Conservation (phyloP, 306 rosid genomes). For the Echinosophora koreensis region DNA sequence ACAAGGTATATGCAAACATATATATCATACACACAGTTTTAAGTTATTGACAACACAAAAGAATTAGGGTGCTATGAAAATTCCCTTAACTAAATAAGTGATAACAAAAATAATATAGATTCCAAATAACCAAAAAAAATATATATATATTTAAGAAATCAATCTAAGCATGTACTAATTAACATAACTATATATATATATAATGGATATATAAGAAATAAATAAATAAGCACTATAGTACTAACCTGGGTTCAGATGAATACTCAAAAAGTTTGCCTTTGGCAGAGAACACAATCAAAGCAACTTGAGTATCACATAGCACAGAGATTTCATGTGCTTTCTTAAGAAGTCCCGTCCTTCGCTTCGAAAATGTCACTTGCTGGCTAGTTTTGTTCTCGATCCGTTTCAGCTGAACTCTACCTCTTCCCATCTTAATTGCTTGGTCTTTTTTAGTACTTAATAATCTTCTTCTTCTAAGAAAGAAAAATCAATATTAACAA, state of each 20-base stretch:
- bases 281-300: conserved; percentile 77
- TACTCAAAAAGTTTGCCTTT: conserved; percentile 82
- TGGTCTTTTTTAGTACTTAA: not conserved
- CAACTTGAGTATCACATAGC: conserved; percentile 85
- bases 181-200: not conserved
- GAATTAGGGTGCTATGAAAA: not conserved
- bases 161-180: not conserved
- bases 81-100: not conserved
- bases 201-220: no score
- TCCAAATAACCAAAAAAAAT: not conserved
- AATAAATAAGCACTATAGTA: no score
- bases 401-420: conserved; percentile 83
- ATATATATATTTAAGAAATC: no score
- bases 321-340: conserved; percentile 93
- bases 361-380: conserved; percentile 86
- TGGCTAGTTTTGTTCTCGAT: conserved; percentile 89
- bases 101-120: not conserved
- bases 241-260: conserved; percentile 70
- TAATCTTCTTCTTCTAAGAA: not conserved
- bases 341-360: conserved; percentile 74
- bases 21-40: not conserved
- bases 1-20: no score
- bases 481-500: not conserved
- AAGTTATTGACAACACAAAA: not conserved
- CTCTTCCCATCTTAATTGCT: conserved; percentile 71